These are phyloP conservation scores for Lachancea nothofagi DNA, from an alignment of 805 yeast genomes.

Conservation along the genomic window DNA sequence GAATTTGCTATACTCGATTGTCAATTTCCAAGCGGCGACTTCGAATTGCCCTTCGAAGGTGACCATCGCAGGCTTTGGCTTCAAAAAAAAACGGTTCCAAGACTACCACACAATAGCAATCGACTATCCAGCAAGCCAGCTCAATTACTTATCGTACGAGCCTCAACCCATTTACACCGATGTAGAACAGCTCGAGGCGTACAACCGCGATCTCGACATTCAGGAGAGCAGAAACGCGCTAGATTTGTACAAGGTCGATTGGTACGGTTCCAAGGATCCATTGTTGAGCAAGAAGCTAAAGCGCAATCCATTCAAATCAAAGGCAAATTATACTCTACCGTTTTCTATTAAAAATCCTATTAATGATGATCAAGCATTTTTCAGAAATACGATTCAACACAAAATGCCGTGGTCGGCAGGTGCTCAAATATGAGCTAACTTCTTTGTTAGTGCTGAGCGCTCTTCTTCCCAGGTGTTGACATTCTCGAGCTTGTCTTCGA, in stretches of 20 bases:
- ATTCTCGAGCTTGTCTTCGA: slow-evolving; percentile 54
- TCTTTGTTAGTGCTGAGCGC: slow-evolving; percentile 48
- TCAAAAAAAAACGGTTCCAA: slow-evolving; percentile 58
- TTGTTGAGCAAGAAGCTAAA: slow-evolving; percentile 42
- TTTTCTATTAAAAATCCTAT: slow-evolving; percentile 12
- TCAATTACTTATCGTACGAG: slow-evolving; percentile 51
- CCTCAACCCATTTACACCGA: slow-evolving; percentile 42
- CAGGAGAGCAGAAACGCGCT: slow-evolving; percentile 53
- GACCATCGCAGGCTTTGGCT: slow-evolving; percentile 67
- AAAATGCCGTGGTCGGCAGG: slow-evolving; percentile 30
- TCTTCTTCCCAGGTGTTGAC: slow-evolving; percentile 57
- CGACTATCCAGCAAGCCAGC: slow-evolving; percentile 34
- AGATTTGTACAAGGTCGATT: slow-evolving; percentile 47
- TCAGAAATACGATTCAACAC: slow-evolving; percentile 18
- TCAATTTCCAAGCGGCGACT: slow-evolving; percentile 44
- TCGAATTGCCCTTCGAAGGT: slow-evolving; percentile 46
- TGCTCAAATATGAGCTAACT: slow-evolving; percentile 18
- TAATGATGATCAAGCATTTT: slow-evolving; percentile 18
- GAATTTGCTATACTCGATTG: slow-evolving; percentile 58
- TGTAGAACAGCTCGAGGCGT: slow-evolving; percentile 28
- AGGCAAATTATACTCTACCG: slow-evolving; percentile 34
- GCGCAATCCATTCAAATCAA: slow-evolving; percentile 53
- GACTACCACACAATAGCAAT: slow-evolving; percentile 50
- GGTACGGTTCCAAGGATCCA: slow-evolving; percentile 47
- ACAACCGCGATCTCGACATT: slow-evolving; percentile 42